phyloP scores from a whole-genome alignment of 495 filamentous ascomycete genomes.

The Xylaria flabelliformis region DNA sequence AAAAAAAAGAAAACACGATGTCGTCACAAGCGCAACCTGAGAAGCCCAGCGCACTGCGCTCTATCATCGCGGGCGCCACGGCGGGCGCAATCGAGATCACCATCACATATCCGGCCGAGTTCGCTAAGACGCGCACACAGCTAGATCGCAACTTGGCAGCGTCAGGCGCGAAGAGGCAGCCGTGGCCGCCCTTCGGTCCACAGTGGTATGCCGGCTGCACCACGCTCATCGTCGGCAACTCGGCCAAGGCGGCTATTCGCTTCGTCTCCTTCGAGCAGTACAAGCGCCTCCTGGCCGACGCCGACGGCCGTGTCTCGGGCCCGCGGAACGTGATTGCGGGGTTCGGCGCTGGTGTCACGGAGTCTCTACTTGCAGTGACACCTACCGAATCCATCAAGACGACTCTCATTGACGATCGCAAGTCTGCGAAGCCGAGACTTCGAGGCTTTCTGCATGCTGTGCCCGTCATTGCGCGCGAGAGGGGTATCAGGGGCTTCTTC shows the following conservation, averaged over 20 bases:
- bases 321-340: constrained; percentile 91
- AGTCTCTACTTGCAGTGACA: constrained; percentile 91
- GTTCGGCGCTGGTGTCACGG: constrained; percentile 92
- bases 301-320: constrained; percentile 86
- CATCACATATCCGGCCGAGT: constrained; percentile 98
- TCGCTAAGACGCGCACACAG: constrained; percentile 94
- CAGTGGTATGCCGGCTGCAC: constrained; percentile 99
- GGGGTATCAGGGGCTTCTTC: constrained; percentile 91
- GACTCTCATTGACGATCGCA: constrained; percentile 95
- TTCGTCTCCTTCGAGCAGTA: constrained; percentile 97
- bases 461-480: constrained; percentile 82
- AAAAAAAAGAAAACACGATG: background rate
- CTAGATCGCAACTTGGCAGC: constrained; percentile 85
- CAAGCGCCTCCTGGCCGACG: constrained; percentile 81
- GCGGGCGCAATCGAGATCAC: constrained; percentile 96
- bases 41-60: constrained; percentile 81
- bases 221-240: constrained; percentile 95
- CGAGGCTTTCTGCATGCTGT: constrained; percentile 92
- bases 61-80: constrained; percentile 84
- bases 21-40: constrained; percentile 35
- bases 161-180: constrained; percentile 87
- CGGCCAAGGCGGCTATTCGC: constrained; percentile 91
- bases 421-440: constrained; percentile 82
- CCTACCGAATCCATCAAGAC: constrained; percentile 99
- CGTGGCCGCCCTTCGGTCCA: constrained; percentile 89